Conservation (phyloP, 140 eudicot species). For the Bidens hawaiensis region DNA sequence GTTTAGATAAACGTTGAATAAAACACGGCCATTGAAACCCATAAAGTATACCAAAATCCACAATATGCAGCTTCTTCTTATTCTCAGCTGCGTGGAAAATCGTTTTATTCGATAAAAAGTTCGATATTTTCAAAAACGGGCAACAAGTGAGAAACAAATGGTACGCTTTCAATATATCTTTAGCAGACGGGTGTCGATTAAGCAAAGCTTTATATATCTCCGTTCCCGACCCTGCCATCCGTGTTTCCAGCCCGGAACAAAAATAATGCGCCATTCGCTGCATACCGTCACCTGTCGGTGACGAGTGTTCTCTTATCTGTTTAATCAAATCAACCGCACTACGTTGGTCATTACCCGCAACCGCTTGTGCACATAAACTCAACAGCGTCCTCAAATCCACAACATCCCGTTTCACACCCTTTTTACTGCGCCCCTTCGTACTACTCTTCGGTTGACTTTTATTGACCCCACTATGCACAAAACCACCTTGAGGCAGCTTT, state of each 20-base stretch:
- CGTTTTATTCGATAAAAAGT: slow-evolving; percentile 66
- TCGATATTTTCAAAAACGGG: slow-evolving; percentile 66
- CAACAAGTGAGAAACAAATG: slow-evolving; percentile 57
- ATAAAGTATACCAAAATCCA: slow-evolving; percentile 76
- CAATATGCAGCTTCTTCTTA: slow-evolving; percentile 52
- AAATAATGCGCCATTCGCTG: slow-evolving; percentile 83
- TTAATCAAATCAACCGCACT: slow-evolving; percentile 56
- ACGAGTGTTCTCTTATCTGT: slow-evolving; percentile 68
- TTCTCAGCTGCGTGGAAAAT: slow-evolving; percentile 47
- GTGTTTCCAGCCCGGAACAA: slow-evolving; percentile 80
- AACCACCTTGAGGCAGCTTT: slow-evolving; percentile 42
- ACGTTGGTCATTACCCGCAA: slow-evolving; percentile 59
- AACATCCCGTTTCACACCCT: slow-evolving; percentile 44
- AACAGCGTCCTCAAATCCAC: slow-evolving; percentile 70
- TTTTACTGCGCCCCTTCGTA: slow-evolving; percentile 56
- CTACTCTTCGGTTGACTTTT: slow-evolving; percentile 31
- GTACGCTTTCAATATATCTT: slow-evolving; percentile 66
- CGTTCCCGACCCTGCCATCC: slow-evolving; percentile 79
- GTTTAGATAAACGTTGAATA: slow-evolving; percentile 56
- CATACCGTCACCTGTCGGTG: slow-evolving; percentile 76
- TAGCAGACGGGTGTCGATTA: slow-evolving; percentile 48
- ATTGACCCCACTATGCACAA: slow-evolving; percentile 37
- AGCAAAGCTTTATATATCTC: slow-evolving; percentile 38
- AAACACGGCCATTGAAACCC: slow-evolving; percentile 97
- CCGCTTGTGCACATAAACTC: slow-evolving; percentile 81